phyloP scores from a whole-genome alignment of 192 early-diverging fungal genomes.

The Spizellomyces punctatus region DNA sequence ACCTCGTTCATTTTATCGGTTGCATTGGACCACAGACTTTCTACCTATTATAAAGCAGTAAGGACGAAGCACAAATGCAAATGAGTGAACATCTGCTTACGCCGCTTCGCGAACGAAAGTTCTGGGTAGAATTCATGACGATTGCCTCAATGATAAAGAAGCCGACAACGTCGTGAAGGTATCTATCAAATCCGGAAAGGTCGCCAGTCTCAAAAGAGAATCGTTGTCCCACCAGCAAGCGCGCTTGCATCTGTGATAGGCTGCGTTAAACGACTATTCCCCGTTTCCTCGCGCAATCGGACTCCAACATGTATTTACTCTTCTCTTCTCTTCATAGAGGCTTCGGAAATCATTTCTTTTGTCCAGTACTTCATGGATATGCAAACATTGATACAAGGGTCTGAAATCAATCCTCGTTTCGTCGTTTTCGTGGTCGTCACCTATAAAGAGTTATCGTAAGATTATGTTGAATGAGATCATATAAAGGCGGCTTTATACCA shows the following conservation, averaged over 20 bases:
- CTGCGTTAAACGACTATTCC: too few species aligned
- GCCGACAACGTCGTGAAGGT: constrained; percentile 90
- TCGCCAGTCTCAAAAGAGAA: constrained; percentile 72
- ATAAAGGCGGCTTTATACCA: constrained; percentile 2
- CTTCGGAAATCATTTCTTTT: constrained; percentile 82
- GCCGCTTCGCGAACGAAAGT: constrained; percentile 85
- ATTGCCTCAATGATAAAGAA: constrained; percentile 95
- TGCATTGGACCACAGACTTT: constrained; percentile 86
- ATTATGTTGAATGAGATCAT: neutral
- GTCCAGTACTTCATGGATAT: constrained; percentile 94
- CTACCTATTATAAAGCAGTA: constrained; percentile 57
- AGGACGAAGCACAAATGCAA: neutral
- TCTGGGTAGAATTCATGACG: constrained; percentile 81
- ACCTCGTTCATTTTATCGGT: constrained; percentile 79
- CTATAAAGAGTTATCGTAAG: constrained; percentile 38
- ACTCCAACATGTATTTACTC: constrained; percentile 39
- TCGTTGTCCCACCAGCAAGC: constrained; percentile 74
- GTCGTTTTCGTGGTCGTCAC: constrained; percentile 65
- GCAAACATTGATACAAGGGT: constrained; percentile 93
- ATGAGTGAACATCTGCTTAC: constrained; percentile 26
- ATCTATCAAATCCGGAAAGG: constrained; percentile 66
- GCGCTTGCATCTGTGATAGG: constrained; percentile 73
- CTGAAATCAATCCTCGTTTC: constrained; percentile 86
- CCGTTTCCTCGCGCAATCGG: too few species aligned
- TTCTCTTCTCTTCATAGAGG: constrained; percentile 88